Evolutionary conservation across 2,329 filamentous ascomycete species (phyloP), one percentile per base, ranked within the genome.

Genomic region (Cytospora paraplurivora): DNA sequence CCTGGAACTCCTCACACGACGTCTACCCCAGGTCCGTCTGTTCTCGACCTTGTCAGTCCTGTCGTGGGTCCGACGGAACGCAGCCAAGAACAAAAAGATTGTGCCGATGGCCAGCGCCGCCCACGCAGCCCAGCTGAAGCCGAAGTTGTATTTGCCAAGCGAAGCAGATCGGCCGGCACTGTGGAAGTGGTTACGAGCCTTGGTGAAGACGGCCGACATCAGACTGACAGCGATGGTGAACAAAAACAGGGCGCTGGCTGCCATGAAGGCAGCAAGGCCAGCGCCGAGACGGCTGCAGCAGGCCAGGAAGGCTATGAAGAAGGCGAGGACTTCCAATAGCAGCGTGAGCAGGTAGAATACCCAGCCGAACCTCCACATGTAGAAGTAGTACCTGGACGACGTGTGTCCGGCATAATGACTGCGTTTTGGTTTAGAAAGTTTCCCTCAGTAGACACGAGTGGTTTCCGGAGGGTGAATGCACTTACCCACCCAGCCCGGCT

Each of bases 281-380:
- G 89, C 84, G 53, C 88, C 90, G 1, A 93, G 81, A 62, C 90
- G 86, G 38, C 87, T 87, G 76, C 82, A 91, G 72, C 89, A 87
- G 17, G 90, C 88, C 17, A 93, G 76, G 66, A 92, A 81, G 67
- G 87, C 85, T 12, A 82, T 77, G 75, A 92, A 84, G 73, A 93
- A 86, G 66, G 89, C 85, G 33, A 86, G 62, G 55, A 85, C 82
- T 67, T 85, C 85, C 75, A 96, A 95, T 81, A 97, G 87, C 44
- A 97, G 84, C 19, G 88, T 86, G 68, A 98, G 88, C 62, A 98
- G 80, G 79, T 91, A 91, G 77, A 97, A 95, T 44, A 93, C 92
- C 85, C 94, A 98, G 76, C 92, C 90, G 80, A 97, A 97, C 49
- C 94, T 87, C 79, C 92, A 96, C 73, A 95, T 83, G 77, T 93